Evolutionary conservation across 2,329 filamentous ascomycete genomes (phyloP).

Genomic region (Monilinia polystroma): DNA sequence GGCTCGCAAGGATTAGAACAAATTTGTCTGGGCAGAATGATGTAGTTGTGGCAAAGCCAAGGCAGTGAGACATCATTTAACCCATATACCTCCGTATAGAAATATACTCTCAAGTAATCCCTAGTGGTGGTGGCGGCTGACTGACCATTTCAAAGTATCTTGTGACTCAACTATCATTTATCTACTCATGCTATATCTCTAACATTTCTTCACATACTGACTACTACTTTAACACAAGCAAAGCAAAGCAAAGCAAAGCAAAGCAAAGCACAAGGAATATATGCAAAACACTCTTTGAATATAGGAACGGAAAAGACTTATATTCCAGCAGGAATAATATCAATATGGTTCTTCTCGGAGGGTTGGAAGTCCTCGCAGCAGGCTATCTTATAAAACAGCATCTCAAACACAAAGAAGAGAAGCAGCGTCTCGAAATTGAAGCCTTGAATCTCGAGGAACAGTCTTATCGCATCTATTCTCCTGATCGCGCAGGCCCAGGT

Average conservation of each 20-base stretch:
- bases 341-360: slow-evolving; percentile 51
- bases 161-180: slow-evolving; percentile 1
- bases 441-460: slow-evolving; percentile 28
- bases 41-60: too few species aligned
- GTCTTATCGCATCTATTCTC: slow-evolving; percentile 24
- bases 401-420: slow-evolving; percentile 37
- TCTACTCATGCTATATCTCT: background rate
- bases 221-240: background rate
- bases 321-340: background rate
- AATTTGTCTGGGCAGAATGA: too few species aligned
- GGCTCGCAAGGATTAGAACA: too few species aligned
- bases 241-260: too few species aligned
- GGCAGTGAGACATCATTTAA: too few species aligned
- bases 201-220: background rate
- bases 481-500: slow-evolving; percentile 18
- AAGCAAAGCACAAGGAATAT: background rate
- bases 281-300: background rate
- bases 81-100: too few species aligned
- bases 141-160: background rate
- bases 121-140: background rate
- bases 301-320: background rate
- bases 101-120: too few species aligned
- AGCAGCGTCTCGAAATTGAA: slow-evolving; percentile 40
- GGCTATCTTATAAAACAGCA: slow-evolving; percentile 38
- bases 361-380: slow-evolving; percentile 38